Evolutionary conservation across 257 asterid species (phyloP), one percentile per base, ranked within the genome.

Genomic region (Misopates orontium): DNA sequence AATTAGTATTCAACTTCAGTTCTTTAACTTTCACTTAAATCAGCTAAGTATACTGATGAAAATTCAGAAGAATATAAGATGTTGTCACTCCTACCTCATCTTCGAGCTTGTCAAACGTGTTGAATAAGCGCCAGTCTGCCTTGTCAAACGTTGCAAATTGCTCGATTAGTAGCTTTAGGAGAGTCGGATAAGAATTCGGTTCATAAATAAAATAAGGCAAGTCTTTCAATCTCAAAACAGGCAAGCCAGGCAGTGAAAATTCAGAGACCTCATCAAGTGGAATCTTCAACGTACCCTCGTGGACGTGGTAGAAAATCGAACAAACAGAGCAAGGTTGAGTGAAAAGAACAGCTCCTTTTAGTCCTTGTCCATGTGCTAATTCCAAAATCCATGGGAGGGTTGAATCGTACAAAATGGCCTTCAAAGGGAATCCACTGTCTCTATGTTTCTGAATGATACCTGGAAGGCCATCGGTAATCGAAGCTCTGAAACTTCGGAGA

Each of bases 41-140:
- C n/a, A n/a, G n/a, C n/a, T 28, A 28, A 28, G 42, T 56, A 18
- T 25, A 14, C 0, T 13, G 21, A 31, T 57, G 16, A n/a, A 23
- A 1, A 45, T 4, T 45, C 42, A 36, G 18, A 45, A 45, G 51
- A 18, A 45, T 1, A 13, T 16, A 45, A 45, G 18, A 18, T 16
- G 15, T 45, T 45, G 6, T 19, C 16, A 2, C 13, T 20, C 1
- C 0, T 64, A 70, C 90, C 88, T 86, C 84, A 6, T 39, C 23
- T 67, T 87, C 96, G 3, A 86, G 84, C 67, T 51, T 71, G 60
- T 86, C 79, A 10, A 89, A 84, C 15, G 88, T 74, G 82, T 86
- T 86, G 80, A 83, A 81, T 49, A 86, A 73, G 39, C 80, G 71
- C 95, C 95, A 88, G 19, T 86, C 88, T 21, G 91, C 95, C 60